Evolutionary conservation across 176 grass and related monocot species (phyloP), one percentile per base, ranked within the genome.

Genomic region (Echinochloa phyllopogon): DNA sequence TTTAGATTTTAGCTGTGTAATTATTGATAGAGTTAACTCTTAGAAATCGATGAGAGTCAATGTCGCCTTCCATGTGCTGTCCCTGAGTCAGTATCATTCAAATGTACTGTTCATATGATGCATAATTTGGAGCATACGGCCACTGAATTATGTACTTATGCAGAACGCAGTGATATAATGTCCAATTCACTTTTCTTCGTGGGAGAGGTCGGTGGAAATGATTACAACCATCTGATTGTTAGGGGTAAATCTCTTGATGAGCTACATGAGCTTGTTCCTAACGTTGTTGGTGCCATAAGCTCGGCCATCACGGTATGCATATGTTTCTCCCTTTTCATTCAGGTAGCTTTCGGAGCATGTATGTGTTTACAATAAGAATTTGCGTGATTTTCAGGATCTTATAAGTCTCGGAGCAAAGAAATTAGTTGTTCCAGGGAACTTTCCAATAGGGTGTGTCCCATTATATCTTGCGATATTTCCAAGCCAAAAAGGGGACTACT

Each of bases 121-220:
- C 29, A 61, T 50, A 62, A 24, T 84, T 65, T 87, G 25, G 51
- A 71, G 8, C 21, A 3, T 69, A 58, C 27, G 74, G 6, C 37
- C 29, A 83, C 51, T 82, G 40, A 87, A 33, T 42, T 82, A 39
- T 86, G 18, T 81, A 70, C 47, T 29, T 79, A 10, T 88, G 73
- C 74, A 98, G 95, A 98, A 69, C 21, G 5, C 50, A 85, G 70
- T 65, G 65, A 82, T 36, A 37, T 94, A 49, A 84, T 94, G 84
- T 86, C 88, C 41, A 95, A 79, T 51, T 94, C 95, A 15, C 78
- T 98, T 80, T 93, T 98, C 75, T 82, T 98, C 18, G 36, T 95
- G 39, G 95, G 95, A 65, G 95, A 98, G 66, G 91, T 98, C 13
- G 95, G 95, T 4, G 92, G 95, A 64, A 98, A 98, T 66, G 95